Base-by-base conservation (phyloP, 2,329 filamentous ascomycete species). In the Ophiostoma perfectum region DNA sequence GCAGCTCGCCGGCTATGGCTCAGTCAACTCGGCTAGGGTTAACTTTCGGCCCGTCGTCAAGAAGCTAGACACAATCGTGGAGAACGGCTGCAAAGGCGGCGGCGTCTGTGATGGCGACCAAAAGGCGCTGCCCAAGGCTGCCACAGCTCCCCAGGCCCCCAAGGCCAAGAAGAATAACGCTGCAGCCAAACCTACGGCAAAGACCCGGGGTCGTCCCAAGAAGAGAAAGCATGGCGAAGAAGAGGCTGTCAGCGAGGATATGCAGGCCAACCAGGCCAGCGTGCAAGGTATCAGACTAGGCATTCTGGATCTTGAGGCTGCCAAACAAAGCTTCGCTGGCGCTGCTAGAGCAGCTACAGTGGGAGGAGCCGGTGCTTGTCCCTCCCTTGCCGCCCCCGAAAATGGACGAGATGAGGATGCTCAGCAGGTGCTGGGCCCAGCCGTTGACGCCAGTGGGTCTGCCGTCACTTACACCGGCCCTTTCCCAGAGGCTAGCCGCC, bases 11-110 rank as follows among this genome's bases (percentile, higher is more conserved):
- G 72, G 71, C 16, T 72, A 72, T 39, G 49, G 65, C 4, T 70
- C 68, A 47, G 41, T 63, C 27, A 66, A 70, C 12, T 72, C 70
- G 3, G 72, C 71, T 3, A 70, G 70, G 73, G 83, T 84, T 68
- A 88, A 88, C 77, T 89, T 87, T 75, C 85, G 84, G 38, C 85
- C 85, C 0, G 84, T 86, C 14, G 79, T 83, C 69, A 77, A 82
- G 76, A 81, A 82, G 63, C 76, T 87, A 0, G 78, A 84, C 14
- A 68, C 67, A 9, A 80, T 87, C 5, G 83, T 67, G 9, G 67
- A 65, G 9, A 68, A 41, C 11, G 38, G 16, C 36, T n/a, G 58
- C 38, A 36, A 14, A n/a, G 38, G 58, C 38, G 36, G 4, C 16
- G 14, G 7, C 38, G 38, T 27, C 27, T 27, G 6, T n/a, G 58